phyloP scores from a whole-genome alignment of 2,329 filamentous ascomycete species.

The Cadophora malorum region DNA sequence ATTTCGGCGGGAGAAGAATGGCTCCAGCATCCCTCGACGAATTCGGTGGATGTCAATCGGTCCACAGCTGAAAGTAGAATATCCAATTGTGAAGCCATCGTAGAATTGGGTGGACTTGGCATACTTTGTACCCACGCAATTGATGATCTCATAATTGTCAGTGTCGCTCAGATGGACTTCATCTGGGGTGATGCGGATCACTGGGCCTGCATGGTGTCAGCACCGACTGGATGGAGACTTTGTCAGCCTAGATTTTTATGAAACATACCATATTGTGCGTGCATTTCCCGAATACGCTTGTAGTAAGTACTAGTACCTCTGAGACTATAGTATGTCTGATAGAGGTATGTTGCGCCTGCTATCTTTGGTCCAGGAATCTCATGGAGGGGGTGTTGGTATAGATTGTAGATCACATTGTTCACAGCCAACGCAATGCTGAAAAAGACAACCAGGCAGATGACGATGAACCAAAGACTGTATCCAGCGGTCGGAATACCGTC shows the following conservation, averaged over 20 bases:
- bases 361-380: conserved; percentile 37
- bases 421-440: conserved; percentile 11
- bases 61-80: conserved; percentile 20
- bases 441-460: background rate
- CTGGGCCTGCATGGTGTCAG: conserved; percentile 35
- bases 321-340: conserved; percentile 34
- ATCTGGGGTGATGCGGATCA: conserved; percentile 43
- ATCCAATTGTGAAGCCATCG: conserved; percentile 23
- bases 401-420: conserved; percentile 25
- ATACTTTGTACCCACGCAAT: conserved; percentile 34
- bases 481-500: background rate
- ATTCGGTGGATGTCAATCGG: conserved; percentile 20
- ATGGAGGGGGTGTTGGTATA: conserved; percentile 33
- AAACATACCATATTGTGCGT: conserved; percentile 35
- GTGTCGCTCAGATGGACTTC: conserved; percentile 43
- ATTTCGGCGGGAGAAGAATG: conserved; percentile 43
- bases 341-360: conserved; percentile 35
- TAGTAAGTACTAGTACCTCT: conserved; percentile 30
- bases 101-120: conserved; percentile 36
- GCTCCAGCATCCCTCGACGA: conserved; percentile 35
- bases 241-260: background rate
- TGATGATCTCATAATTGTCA: conserved; percentile 39
- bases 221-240: background rate
- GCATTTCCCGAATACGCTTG: conserved; percentile 29
- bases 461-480: conserved; percentile 8